phyloP scores from a whole-genome alignment of 2,329 filamentous ascomycete species.

The Raffaelea deltoideospora region DNA sequence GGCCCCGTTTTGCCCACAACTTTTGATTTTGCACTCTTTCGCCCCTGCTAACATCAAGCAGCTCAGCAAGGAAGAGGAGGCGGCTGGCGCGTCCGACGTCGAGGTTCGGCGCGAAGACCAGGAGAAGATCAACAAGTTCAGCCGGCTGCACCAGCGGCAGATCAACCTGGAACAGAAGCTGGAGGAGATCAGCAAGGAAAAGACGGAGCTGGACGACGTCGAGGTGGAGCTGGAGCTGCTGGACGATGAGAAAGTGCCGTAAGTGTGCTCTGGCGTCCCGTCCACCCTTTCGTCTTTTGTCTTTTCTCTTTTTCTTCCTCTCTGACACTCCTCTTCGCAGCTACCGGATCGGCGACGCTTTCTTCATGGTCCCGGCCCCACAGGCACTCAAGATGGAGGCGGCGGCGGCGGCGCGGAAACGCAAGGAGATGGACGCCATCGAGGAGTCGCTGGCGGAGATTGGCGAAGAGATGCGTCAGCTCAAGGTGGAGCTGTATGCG shows the following conservation, averaged over 20 bases:
- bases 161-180: slow-evolving; percentile 65
- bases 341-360: slow-evolving; percentile 94
- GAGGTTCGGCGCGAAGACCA: slow-evolving; percentile 95
- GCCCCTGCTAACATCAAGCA: slow-evolving; percentile 20
- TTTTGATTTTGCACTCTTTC: background rate
- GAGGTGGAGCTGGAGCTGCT: slow-evolving; percentile 65
- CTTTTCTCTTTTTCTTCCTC: background rate
- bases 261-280: slow-evolving; percentile 19
- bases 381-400: slow-evolving; percentile 79
- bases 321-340: slow-evolving; percentile 28
- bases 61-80: slow-evolving; percentile 92
- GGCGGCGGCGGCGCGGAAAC: slow-evolving; percentile 54
- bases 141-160: slow-evolving; percentile 79
- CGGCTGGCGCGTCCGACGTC: slow-evolving; percentile 61
- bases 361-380: slow-evolving; percentile 69
- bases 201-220: slow-evolving; percentile 92
- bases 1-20: no score
- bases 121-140: slow-evolving; percentile 98
- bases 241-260: slow-evolving; percentile 75
- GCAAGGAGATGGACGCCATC: slow-evolving; percentile 57
- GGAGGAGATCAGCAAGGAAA: slow-evolving; percentile 83
- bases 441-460: slow-evolving; percentile 64
- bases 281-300: background rate
- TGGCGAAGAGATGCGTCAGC: slow-evolving; percentile 71
- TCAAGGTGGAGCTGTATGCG: slow-evolving; percentile 88